These are phyloP conservation scores for Rhododendron mucronatum DNA, from an alignment of 148 eudicot species.

Conservation along the genomic window DNA sequence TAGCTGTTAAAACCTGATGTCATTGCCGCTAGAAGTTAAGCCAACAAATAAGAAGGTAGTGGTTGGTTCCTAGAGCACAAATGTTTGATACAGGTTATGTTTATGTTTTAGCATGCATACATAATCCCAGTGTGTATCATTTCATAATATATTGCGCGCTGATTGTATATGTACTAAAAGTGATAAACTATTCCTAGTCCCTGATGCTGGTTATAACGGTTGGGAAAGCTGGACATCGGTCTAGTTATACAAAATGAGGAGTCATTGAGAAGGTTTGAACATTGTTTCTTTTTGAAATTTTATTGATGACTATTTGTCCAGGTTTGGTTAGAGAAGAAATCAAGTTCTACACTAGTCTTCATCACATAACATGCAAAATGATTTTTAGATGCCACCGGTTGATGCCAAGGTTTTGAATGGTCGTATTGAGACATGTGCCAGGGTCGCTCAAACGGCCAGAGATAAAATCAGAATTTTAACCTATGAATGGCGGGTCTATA, in stretches of 20 bases:
- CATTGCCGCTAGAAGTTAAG: conserved; percentile 24
- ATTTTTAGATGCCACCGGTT: not conserved
- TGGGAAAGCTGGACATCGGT: conserved; percentile 20
- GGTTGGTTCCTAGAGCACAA: conserved; percentile 17
- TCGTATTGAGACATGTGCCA: not conserved
- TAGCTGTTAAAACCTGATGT: conserved; percentile 20
- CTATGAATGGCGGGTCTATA: too few species aligned
- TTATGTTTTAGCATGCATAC: conserved; percentile 7
- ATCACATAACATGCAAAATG: not conserved
- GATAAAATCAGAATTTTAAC: not conserved
- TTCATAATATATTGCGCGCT: not conserved
- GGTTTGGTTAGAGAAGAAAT: conserved; percentile 1
- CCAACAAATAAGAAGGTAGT: conserved; percentile 23
- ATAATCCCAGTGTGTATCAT: not conserved
- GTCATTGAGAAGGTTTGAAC: conserved; percentile 23
- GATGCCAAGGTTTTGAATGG: not conserved
- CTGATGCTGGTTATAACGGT: conserved; percentile 24
- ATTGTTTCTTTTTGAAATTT: not conserved
- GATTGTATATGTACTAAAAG: not conserved
- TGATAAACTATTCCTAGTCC: conserved; percentile 16
- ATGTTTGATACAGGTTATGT: not conserved
- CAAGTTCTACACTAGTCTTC: not conserved
- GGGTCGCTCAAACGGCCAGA: not conserved
- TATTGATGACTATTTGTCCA: conserved; percentile 2
- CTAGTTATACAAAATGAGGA: conserved; percentile 2